Percentiles rank a stretch among this genome's conserved stretches.
Conservation (phyloP, 345 rosid species). For the Euphorbia lathyris region DNA sequence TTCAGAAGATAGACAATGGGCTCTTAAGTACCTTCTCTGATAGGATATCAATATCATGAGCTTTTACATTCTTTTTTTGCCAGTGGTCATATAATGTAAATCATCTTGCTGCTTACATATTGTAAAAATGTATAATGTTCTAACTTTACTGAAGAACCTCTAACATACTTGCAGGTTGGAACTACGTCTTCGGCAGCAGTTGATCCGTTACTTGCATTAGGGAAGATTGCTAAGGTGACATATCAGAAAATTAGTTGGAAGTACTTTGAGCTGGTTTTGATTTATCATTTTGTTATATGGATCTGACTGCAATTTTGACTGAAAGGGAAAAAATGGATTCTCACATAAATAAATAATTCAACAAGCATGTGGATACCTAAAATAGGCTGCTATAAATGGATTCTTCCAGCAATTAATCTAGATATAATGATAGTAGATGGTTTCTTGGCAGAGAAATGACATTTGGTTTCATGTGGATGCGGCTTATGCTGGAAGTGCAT, state of each 20-base stretch:
- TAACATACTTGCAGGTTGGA: constrained; percentile 53
- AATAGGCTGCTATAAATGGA: too few relatives aligned
- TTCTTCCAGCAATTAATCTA: background rate
- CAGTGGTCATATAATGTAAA: background rate
- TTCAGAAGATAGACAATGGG: background rate
- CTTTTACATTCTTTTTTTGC: constrained; percentile 2
- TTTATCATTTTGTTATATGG: background rate
- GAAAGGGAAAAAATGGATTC: too few relatives aligned
- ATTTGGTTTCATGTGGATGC: constrained; percentile 93
- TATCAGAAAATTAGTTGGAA: background rate
- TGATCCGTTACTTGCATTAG: constrained; percentile 67
- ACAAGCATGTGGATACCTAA: too few relatives aligned
- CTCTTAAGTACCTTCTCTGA: background rate
- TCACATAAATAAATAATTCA: too few relatives aligned
- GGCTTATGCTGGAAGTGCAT: constrained; percentile 94
- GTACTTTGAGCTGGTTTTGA: background rate
- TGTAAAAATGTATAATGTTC: background rate
- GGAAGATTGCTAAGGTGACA: constrained; percentile 64
- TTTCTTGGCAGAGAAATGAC: constrained; percentile 49
- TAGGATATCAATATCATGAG: background rate
- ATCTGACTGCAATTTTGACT: background rate
- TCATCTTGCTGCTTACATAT: constrained; percentile 2
- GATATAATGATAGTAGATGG: constrained; percentile 4
- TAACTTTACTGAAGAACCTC: background rate
- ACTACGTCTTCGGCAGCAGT: constrained; percentile 86